Evolutionary conservation across 441 rosid genomes (phyloP).

Genomic region (Euphorbia celastroides): DNA sequence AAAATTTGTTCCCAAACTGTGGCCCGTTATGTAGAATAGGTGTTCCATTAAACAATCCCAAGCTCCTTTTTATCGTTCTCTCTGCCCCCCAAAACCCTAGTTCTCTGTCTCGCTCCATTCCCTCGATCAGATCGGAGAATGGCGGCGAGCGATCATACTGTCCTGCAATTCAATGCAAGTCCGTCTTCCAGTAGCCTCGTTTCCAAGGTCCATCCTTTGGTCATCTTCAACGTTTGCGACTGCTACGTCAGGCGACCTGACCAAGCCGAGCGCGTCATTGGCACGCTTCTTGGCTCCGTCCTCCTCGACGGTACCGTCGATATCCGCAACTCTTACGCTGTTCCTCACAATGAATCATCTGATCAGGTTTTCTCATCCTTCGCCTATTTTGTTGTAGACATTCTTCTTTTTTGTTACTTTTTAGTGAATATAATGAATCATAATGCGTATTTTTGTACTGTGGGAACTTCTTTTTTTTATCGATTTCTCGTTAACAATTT

Average conservation of each 20-base stretch:
- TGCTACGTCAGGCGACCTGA: slow-evolving; percentile 93
- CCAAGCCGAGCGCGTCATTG: slow-evolving; percentile 91
- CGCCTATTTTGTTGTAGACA: background rate
- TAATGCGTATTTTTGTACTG: background rate
- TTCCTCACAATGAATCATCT: slow-evolving; percentile 88
- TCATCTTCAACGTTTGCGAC: slow-evolving; percentile 89
- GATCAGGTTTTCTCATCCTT: slow-evolving; percentile 37
- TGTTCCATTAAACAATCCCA: background rate
- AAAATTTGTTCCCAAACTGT: no score
- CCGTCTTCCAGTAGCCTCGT: slow-evolving; percentile 36
- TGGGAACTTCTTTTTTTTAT: background rate
- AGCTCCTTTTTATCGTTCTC: background rate
- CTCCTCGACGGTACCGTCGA: slow-evolving; percentile 87
- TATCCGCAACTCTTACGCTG: slow-evolving; percentile 84
- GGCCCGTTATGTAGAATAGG: background rate
- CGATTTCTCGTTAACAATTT: no score
- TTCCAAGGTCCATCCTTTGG: slow-evolving; percentile 79
- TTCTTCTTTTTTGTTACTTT: background rate
- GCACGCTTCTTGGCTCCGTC: slow-evolving; percentile 87
- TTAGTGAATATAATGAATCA: background rate
- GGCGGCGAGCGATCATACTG: slow-evolving; percentile 60
- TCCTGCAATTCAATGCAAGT: slow-evolving; percentile 51
- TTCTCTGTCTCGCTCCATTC: background rate
- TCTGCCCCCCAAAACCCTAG: slow-evolving; percentile 28
- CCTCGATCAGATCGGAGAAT: slow-evolving; percentile 28